Conservation (phyloP, 2,329 filamentous ascomycete genomes). For the Ceratocystis eucalypticola region DNA sequence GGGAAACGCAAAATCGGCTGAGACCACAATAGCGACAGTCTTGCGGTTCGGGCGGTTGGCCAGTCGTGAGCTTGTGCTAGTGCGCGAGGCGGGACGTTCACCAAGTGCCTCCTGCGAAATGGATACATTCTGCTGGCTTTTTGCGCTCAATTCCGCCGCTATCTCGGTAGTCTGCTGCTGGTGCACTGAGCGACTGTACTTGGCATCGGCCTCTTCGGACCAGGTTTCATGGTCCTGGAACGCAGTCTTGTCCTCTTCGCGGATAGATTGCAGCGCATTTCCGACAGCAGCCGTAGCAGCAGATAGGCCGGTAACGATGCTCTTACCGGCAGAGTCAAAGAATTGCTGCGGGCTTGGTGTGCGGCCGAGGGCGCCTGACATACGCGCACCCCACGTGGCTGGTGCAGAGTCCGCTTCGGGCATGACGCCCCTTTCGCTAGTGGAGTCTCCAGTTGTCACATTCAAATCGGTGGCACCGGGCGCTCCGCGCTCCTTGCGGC, state of each 20-base stretch:
- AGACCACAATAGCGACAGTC: constrained; percentile 79
- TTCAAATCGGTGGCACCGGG: constrained; percentile 24
- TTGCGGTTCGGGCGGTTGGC: constrained; percentile 34
- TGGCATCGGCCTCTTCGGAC: constrained; percentile 75
- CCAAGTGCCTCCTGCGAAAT: background rate
- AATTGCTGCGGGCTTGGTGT: constrained; percentile 82
- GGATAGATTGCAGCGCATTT: constrained; percentile 67
- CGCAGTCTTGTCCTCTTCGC: constrained; percentile 67
- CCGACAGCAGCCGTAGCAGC: constrained; percentile 73
- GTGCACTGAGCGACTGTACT: constrained; percentile 32
- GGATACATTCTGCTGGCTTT: background rate
- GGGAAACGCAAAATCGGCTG: constrained; percentile 54
- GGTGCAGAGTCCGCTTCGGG: constrained; percentile 17
- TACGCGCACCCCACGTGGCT: constrained; percentile 56
- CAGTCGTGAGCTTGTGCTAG: constrained; percentile 14
- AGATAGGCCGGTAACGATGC: constrained; percentile 66
- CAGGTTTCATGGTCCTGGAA: constrained; percentile 81
- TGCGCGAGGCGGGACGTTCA: constrained; percentile 14
- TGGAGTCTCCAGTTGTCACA: constrained; percentile 18
- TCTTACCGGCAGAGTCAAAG: constrained; percentile 69
- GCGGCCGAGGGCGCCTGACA: constrained; percentile 67
- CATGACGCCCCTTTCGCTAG: background rate
- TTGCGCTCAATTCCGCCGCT: background rate
- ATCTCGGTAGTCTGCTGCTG: background rate
- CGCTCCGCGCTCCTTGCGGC: constrained; percentile 7